Base-by-base conservation (phyloP, 2,329 filamentous ascomycete species). In the Didymella glomerata region DNA sequence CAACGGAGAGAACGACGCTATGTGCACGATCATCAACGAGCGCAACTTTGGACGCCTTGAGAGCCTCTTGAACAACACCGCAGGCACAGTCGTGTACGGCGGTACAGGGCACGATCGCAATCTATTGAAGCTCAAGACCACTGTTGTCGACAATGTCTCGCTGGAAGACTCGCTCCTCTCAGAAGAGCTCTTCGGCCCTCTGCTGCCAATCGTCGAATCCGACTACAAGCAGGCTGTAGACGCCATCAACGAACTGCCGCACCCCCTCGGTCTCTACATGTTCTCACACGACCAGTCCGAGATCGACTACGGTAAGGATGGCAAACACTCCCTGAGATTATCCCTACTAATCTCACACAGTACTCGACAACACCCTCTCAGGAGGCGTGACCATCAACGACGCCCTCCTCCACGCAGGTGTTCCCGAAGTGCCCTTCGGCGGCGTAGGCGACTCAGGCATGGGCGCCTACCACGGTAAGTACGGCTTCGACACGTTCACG, bases 21-120 rank as follows among this genome's bases (percentile, higher is more conserved):
- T 52, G 48, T 52, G 27, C 10, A 52, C 48, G 11, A 52, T 52
- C 28, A 52, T 52, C 38, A 52, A 52, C 18, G 48, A 52, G 18
- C 48, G 48, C 40, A 52, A 44, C 25, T 52, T 52, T 14, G 38
- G 48, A 25, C 48, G 48, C 11, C 20, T 52, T 2, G 48, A 52
- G 18, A 20, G 28, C 7, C 40, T 52, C 14, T 13, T 52, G 28
- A 22, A 36, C 16, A 32, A 32, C 10, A 44, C 48, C 14, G 13
- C 13, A 25, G 48, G 48, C 28, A 45, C 34, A 8, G 30, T 52
- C 18, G 48, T 52, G 8, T 52, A 52, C 28, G 48, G 48, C 20
- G 28, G 48, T 18, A 34, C 40, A 44, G 48, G 48, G 18, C 40
- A 52, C 13, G 40, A 52, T 45, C 48, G 48, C 18, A 52, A 52